phyloP scores from a whole-genome alignment of 441 rosid genomes.

The Cnidoscolus chayamansa region DNA sequence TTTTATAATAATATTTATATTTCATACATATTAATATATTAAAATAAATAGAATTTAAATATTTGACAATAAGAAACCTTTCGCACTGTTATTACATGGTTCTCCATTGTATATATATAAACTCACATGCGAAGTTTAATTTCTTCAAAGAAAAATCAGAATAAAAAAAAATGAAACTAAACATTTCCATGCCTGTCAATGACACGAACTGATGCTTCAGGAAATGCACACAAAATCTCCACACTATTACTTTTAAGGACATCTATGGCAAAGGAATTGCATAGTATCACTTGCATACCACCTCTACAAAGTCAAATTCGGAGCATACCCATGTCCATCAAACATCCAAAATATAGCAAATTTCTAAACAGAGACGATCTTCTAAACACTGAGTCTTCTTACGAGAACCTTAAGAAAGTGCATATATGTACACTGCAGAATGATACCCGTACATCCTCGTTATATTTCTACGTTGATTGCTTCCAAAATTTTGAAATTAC shows the following conservation, averaged over 20 bases:
- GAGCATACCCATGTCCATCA: neutral
- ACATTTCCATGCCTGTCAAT: neutral
- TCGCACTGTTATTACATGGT: too few species aligned
- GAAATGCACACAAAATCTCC: neutral
- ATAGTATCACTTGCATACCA: neutral
- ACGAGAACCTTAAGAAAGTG: neutral
- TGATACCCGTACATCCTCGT: neutral
- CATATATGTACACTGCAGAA: slow-evolving; percentile 8
- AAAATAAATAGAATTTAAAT: too few species aligned
- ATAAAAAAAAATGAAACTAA: neutral
- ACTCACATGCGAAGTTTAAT: too few species aligned
- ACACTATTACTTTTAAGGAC: neutral
- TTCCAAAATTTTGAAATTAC: slow-evolving; percentile 1
- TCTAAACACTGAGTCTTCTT: neutral
- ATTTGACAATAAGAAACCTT: too few species aligned
- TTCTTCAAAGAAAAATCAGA: neutral
- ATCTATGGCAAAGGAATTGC: neutral
- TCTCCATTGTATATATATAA: too few species aligned
- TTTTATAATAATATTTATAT: too few species aligned
- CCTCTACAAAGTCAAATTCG: neutral
- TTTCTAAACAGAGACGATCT: neutral
- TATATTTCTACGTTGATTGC: neutral
- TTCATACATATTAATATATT: too few species aligned
- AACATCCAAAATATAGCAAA: neutral
- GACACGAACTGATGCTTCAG: neutral